Evolutionary conservation across 2,329 filamentous ascomycete genomes (phyloP).

Genomic region (Talaromyces pinophilus): DNA sequence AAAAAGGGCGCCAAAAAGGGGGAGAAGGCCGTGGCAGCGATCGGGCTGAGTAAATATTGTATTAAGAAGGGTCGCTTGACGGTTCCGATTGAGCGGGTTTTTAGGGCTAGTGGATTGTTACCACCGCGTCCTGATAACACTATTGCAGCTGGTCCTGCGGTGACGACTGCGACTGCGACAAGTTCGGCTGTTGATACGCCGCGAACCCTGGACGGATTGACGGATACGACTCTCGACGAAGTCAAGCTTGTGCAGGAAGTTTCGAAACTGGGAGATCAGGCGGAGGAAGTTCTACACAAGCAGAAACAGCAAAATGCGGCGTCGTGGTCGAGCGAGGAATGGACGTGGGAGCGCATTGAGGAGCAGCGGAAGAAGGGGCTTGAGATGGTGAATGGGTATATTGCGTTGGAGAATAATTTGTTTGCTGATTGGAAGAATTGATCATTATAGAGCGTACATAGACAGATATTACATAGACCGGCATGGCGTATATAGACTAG

Average conservation of each 20-base stretch:
- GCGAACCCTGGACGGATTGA: constrained; percentile 36
- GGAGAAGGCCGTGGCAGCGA: constrained; percentile 62
- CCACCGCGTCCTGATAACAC: constrained; percentile 68
- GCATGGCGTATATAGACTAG: constrained; percentile 7
- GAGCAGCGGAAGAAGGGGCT: constrained; percentile 58
- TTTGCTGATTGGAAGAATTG: constrained; percentile 49
- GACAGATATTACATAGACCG: neutral
- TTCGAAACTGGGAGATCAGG: constrained; percentile 35
- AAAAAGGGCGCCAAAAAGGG: constrained; percentile 45
- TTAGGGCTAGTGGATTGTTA: constrained; percentile 71
- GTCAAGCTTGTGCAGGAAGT: constrained; percentile 43
- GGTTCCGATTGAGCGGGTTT: constrained; percentile 74
- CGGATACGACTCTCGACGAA: constrained; percentile 31
- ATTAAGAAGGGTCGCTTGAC: constrained; percentile 81
- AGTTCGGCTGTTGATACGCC: constrained; percentile 35
- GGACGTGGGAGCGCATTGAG: constrained; percentile 64
- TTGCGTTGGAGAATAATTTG: constrained; percentile 53
- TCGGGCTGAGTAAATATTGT: constrained; percentile 76
- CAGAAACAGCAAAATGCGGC: constrained; percentile 36
- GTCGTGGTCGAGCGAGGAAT: constrained; percentile 45
- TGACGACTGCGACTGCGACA: neutral
- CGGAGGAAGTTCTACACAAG: constrained; percentile 33
- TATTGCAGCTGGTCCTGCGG: constrained; percentile 13
- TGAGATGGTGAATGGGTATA: constrained; percentile 57
- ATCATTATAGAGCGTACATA: neutral